These are phyloP conservation scores for Chlorociboria aeruginascens DNA, from an alignment of 495 filamentous ascomycete species.

Conservation along the genomic window DNA sequence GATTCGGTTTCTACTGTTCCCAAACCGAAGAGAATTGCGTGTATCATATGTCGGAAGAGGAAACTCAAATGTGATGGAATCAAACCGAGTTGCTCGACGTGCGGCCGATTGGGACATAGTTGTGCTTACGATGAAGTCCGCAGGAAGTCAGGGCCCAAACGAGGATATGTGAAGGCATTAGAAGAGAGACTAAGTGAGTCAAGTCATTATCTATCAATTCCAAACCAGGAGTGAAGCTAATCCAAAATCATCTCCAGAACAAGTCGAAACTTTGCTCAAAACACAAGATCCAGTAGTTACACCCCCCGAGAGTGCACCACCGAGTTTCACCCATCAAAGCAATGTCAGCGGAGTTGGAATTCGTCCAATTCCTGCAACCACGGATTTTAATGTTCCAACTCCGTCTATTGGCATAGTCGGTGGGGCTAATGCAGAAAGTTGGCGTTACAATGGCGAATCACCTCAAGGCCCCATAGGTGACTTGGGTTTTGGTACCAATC, in stretches of 20 bases:
- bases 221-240: too few species aligned
- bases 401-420: slow-evolving; percentile 31
- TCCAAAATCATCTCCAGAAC: slow-evolving; percentile 41
- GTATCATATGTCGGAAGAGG: slow-evolving; percentile 85
- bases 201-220: slow-evolving; percentile 13
- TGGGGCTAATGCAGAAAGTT: slow-evolving; percentile 36
- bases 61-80: slow-evolving; percentile 75
- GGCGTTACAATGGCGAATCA: slow-evolving; percentile 38
- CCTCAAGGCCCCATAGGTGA: slow-evolving; percentile 35
- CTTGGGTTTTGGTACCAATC: slow-evolving; percentile 36
- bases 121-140: slow-evolving; percentile 94
- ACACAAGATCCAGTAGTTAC: slow-evolving; percentile 42
- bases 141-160: slow-evolving; percentile 95
- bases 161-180: slow-evolving; percentile 95
- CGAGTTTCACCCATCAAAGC: slow-evolving; percentile 3
- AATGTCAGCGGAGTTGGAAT: slow-evolving; percentile 6
- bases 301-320: slow-evolving; percentile 8
- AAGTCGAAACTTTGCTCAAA: slow-evolving; percentile 88
- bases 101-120: slow-evolving; percentile 73
- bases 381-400: slow-evolving; percentile 31
- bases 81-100: slow-evolving; percentile 86
- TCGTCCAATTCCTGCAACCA: slow-evolving; percentile 4
- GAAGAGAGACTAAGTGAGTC: slow-evolving; percentile 82
- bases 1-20: slow-evolving; percentile 45
- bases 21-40: slow-evolving; percentile 90